These are phyloP conservation scores for Sequoia sempervirens DNA, from an alignment of 75 land plant species.

Conservation along the genomic window DNA sequence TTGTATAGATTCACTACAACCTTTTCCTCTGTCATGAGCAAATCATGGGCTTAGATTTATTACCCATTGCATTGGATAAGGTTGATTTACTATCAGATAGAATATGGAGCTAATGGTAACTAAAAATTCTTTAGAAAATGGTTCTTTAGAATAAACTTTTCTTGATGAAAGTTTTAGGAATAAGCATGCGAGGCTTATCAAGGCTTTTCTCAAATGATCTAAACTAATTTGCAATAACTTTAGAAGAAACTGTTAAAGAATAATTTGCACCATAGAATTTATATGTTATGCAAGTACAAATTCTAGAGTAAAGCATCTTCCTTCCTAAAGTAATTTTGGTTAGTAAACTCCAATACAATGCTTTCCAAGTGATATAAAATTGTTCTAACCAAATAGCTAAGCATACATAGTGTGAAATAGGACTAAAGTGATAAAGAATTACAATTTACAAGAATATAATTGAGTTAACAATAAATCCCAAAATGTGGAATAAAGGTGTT, in stretches of 20 bases:
- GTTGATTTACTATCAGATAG: too few species aligned
- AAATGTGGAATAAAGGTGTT: slow-evolving; percentile 5
- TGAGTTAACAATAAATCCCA: not conserved
- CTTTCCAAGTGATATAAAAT: not conserved
- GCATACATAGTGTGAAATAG: not conserved
- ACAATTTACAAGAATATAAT: not conserved
- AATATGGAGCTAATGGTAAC: not conserved
- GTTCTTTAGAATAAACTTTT: not conserved
- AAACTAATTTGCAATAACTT: not conserved
- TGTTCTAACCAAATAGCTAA: not conserved
- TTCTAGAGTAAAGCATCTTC: not conserved
- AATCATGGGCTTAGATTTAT: too few species aligned
- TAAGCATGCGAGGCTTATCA: not conserved
- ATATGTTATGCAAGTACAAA: too few species aligned
- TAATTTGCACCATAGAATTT: not conserved
- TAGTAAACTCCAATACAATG: not conserved
- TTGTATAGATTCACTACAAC: too few species aligned
- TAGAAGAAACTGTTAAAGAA: not conserved
- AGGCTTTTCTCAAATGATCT: not conserved
- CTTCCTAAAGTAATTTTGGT: not conserved
- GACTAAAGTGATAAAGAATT: not conserved
- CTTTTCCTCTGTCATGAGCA: too few species aligned
- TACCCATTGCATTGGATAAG: too few species aligned
- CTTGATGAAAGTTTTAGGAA: not conserved
- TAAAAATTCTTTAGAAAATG: too few species aligned